Percentiles rank a stretch among this genome's conserved stretches.
phyloP scores from a whole-genome alignment of 2,329 filamentous ascomycete genomes.

The Exophiala lecanii-corni region DNA sequence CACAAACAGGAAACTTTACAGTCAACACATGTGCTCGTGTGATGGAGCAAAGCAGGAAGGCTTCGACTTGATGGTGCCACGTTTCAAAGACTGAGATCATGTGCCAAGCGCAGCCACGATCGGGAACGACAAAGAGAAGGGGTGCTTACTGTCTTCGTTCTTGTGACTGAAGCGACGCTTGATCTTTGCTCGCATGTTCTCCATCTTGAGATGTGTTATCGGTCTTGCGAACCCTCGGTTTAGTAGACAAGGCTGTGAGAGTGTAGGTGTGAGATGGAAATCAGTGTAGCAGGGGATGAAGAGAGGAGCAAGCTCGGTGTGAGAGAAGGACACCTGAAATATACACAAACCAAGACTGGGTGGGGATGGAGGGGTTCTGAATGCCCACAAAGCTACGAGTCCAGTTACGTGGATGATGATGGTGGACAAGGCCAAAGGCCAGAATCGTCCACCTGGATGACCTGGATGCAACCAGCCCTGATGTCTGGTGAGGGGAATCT shows the following conservation, averaged over 20 bases:
- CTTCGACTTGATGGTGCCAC: no score
- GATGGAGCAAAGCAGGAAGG: no score
- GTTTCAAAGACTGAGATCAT: no score
- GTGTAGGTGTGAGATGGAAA: no score
- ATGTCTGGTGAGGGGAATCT: background rate
- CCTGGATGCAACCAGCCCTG: background rate
- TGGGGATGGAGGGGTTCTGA: background rate
- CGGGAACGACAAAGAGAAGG: background rate
- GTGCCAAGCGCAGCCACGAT: background rate
- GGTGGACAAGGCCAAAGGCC: background rate
- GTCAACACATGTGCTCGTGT: no score
- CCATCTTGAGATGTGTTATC: conserved; percentile 12
- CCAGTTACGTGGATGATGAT: background rate
- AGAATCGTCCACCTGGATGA: background rate
- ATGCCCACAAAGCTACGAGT: background rate
- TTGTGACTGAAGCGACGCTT: conserved; percentile 27
- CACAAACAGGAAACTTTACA: no score
- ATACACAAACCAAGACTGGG: no score
- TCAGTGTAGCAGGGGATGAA: no score
- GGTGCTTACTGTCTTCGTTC: conserved; percentile 23
- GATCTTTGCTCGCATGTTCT: conserved; percentile 23
- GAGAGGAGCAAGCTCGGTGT: no score
- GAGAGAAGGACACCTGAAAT: no score
- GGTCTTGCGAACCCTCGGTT: no score
- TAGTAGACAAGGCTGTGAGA: no score